These are phyloP conservation scores for Batkoa obscura DNA, from an alignment of 371 early-diverging fungal genomes.

Conservation along the genomic window DNA sequence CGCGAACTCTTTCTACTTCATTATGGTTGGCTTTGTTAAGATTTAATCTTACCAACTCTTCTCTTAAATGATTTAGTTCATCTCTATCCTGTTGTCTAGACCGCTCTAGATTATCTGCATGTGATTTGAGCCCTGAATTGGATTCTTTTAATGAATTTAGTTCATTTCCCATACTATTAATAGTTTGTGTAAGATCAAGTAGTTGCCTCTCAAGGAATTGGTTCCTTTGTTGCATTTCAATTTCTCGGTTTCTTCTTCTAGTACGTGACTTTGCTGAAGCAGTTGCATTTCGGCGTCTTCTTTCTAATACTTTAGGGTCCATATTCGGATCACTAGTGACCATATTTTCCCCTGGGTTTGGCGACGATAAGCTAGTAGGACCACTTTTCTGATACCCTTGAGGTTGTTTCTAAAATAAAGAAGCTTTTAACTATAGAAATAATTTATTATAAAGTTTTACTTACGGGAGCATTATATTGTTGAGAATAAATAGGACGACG, in stretches of 20 bases:
- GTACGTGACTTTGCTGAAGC: not conserved
- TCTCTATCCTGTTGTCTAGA: too few relatives aligned
- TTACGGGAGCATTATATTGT: not conserved
- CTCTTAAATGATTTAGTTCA: too few relatives aligned
- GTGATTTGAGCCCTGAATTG: too few relatives aligned
- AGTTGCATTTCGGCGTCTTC: not conserved
- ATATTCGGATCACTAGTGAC: not conserved
- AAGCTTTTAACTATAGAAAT: not conserved
- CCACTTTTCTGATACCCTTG: not conserved
- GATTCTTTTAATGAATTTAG: too few relatives aligned
- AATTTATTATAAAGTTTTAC: not conserved
- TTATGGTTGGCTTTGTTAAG: too few relatives aligned
- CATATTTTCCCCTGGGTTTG: not conserved
- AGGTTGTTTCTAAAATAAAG: not conserved
- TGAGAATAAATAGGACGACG: too few relatives aligned
- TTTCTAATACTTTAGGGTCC: not conserved
- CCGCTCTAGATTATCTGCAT: too few relatives aligned
- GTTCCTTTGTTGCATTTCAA: not conserved
- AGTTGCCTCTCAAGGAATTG: not conserved
- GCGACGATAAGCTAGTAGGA: not conserved
- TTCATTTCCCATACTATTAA: too few relatives aligned
- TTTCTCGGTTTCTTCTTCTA: not conserved
- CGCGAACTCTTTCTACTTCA: too few relatives aligned
- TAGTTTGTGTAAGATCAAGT: slow-evolving; percentile 5
- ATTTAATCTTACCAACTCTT: too few relatives aligned